Conservation (phyloP, 176 grass and related monocot species). For the Aegilops tauschii region DNA sequence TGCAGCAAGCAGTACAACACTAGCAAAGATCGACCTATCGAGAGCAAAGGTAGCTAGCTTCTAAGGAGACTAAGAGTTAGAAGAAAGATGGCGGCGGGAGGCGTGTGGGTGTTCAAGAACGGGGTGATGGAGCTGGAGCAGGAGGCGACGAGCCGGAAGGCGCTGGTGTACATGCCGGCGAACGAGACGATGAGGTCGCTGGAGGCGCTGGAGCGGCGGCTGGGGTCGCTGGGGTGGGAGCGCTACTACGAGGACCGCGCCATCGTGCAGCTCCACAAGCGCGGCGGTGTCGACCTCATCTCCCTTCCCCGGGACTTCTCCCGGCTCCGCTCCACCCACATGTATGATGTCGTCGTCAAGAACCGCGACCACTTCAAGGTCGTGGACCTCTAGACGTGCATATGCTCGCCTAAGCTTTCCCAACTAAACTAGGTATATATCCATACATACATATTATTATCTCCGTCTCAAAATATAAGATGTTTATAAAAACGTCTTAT, state of each 20-base stretch:
- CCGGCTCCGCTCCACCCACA: slow-evolving; percentile 78
- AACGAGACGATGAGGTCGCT: slow-evolving; percentile 68
- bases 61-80: not conserved
- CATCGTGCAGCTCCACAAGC: slow-evolving; percentile 80
- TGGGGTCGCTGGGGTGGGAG: slow-evolving; percentile 68
- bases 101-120: slow-evolving; percentile 87
- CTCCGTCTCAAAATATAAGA: no score
- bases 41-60: not conserved
- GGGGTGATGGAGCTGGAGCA: slow-evolving; percentile 56
- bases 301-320: slow-evolving; percentile 74
- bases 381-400: slow-evolving; percentile 36
- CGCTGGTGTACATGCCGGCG: slow-evolving; percentile 52
- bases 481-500: no score
- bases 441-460: no score
- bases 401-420: no score
- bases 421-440: no score
- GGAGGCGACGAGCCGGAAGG: slow-evolving; percentile 42
- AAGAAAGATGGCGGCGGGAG: slow-evolving; percentile 37
- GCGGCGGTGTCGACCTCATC: slow-evolving; percentile 73
- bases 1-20: not conserved
- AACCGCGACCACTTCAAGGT: slow-evolving; percentile 85
- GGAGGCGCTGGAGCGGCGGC: slow-evolving; percentile 64
- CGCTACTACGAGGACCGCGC: slow-evolving; percentile 71
- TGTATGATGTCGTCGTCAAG: slow-evolving; percentile 91
- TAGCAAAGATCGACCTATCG: not conserved